A percentile compares a stretch with the other conserved stretches of the same genome.
phyloP scores from a whole-genome alignment of 2,329 filamentous ascomycete species.

The Cladosporium colombiae region DNA sequence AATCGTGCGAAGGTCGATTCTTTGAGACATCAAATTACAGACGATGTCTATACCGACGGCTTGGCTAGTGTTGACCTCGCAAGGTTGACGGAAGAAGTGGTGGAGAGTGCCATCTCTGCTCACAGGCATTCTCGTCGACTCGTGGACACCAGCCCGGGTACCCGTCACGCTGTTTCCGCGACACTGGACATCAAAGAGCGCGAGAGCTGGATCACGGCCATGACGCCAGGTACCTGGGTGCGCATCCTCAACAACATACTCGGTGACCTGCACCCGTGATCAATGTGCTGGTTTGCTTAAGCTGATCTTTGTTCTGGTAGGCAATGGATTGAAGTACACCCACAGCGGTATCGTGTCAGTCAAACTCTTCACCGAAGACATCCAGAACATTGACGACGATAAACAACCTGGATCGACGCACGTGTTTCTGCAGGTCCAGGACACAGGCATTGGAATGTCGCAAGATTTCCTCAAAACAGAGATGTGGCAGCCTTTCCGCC shows the following conservation, averaged over 20 bases:
- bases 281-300: too few species aligned
- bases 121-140: neutral
- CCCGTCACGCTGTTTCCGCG: neutral
- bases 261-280: too few species aligned
- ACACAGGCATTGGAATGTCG: conserved; percentile 40
- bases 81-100: conserved; percentile 24
- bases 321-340: too few species aligned
- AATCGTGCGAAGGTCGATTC: conserved; percentile 11
- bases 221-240: conserved; percentile 43
- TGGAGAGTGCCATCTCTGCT: neutral
- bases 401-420: neutral
- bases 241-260: conserved; percentile 10
- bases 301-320: too few species aligned
- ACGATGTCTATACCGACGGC: neutral
- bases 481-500: conserved; percentile 38
- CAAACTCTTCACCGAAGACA: neutral
- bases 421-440: conserved; percentile 23
- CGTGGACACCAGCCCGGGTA: neutral
- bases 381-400: neutral
- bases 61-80: conserved; percentile 28
- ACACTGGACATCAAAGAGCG: conserved; percentile 11
- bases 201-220: conserved; percentile 1
- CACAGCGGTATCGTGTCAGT: too few species aligned
- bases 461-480: conserved; percentile 33
- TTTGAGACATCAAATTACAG: conserved; percentile 11